Conservation (phyloP, 2,329 filamentous ascomycete genomes). For the Arachnomyces sp. region DNA sequence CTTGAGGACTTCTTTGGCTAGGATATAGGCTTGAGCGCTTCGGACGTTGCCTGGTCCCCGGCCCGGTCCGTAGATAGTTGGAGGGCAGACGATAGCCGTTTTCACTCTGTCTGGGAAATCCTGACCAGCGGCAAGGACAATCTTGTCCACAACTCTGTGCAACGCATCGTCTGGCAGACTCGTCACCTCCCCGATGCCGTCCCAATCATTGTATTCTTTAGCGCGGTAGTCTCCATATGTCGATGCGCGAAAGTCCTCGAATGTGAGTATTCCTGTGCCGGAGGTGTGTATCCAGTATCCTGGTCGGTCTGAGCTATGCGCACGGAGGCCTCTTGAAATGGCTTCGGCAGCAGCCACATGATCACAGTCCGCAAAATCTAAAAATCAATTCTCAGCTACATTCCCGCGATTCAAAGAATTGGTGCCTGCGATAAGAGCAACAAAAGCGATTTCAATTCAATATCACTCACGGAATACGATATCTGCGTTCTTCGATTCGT, state of each 20-base stretch:
- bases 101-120: constrained; percentile 23
- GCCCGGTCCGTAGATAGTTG: constrained; percentile 35
- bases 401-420: too few relatives aligned
- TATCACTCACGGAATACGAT: constrained; percentile 38
- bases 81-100: constrained; percentile 34
- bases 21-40: constrained; percentile 36
- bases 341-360: constrained; percentile 35
- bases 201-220: constrained; percentile 42
- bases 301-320: constrained; percentile 28
- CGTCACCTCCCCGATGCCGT: constrained; percentile 34
- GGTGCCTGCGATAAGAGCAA: too few relatives aligned
- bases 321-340: constrained; percentile 32
- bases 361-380: constrained; percentile 37
- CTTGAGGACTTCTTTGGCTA: constrained; percentile 30
- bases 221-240: constrained; percentile 34
- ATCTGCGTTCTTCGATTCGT: constrained; percentile 40
- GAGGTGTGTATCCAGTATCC: constrained; percentile 40
- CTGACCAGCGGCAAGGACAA: constrained; percentile 25
- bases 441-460: too few relatives aligned
- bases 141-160: constrained; percentile 35
- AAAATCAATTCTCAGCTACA: not conserved
- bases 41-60: constrained; percentile 29
- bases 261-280: constrained; percentile 36
- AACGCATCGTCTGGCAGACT: constrained; percentile 34
- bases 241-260: constrained; percentile 33